Conservation (phyloP, 805 yeast species). For the Candida suzukii region DNA sequence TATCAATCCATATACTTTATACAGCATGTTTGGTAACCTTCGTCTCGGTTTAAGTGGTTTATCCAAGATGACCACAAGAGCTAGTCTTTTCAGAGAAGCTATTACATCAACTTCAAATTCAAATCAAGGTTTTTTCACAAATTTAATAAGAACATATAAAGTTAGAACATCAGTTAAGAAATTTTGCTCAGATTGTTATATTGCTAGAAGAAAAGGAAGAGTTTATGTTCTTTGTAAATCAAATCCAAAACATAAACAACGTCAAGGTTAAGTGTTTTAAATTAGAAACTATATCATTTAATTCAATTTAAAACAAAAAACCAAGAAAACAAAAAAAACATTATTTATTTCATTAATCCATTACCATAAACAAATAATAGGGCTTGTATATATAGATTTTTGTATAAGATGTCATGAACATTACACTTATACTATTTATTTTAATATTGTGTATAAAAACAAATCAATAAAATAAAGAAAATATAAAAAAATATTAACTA, state of each 20-base stretch:
- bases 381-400: too few species aligned
- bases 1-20: background rate
- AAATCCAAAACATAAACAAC: constrained; percentile 90
- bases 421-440: too few species aligned
- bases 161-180: constrained; percentile 90
- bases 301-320: too few species aligned
- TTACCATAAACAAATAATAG: too few species aligned
- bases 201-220: constrained; percentile 92
- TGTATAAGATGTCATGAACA: too few species aligned
- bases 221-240: constrained; percentile 91
- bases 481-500: too few species aligned
- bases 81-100: background rate
- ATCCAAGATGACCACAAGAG: background rate
- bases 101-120: constrained; percentile 1
- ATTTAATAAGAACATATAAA: constrained; percentile 64
- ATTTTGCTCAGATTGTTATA: constrained; percentile 85
- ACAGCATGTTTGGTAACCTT: background rate
- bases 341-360: too few species aligned
- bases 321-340: too few species aligned
- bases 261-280: constrained; percentile 64
- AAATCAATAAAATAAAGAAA: too few species aligned
- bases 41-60: background rate
- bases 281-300: background rate
- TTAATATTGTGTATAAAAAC: too few species aligned
- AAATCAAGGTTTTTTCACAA: constrained; percentile 7